Evolutionary conservation across 257 asterid genomes (phyloP), one percentile per base, ranked within the genome.

Genomic region (Solanum clarkiae): DNA sequence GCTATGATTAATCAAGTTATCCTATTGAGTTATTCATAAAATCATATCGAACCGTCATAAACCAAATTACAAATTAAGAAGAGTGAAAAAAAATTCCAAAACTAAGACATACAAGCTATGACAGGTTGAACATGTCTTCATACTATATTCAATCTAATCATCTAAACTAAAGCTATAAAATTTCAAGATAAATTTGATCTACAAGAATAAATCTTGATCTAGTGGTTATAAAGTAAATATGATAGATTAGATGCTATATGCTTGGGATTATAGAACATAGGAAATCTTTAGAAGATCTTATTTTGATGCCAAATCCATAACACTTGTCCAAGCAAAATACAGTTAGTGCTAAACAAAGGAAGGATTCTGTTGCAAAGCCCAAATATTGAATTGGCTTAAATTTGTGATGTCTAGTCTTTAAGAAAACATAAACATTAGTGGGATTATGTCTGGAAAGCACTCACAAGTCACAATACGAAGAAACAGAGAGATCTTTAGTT

Each of bases 331-430:
- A 51, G 82, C 26, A 51, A 79, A 51, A 16, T 16, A 29, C 82
- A 16, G 13, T 53, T 79, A 53, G 65, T 53, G 82, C 82, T 26
- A 79, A 26, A 8, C 45, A 77, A 53, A 79, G 29, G 22, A 79
- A 11, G 26, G 83, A 79, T 53, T 79, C 49, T 53, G 8, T 79
- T 17, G 2, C 4, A 79, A 10, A 79, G 65, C 24, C 65, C 51
- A 83, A 54, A 7, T 59, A 12, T 8, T 60, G 22, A 80, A 40
- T 32, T 66, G 60, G n/a, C 44, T 68, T 69, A 84, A 80, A 55
- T 56, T 36, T 79, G 65, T 69, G 14, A 82, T 84, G 89, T 80
- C 80, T 70, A 17, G 45, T 84, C 74, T 87, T 84, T 71, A 80
- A 81, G 82, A 71, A 71, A 22, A 70, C 87, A 84, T 40, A 47